Conservation (phyloP, 352 stramenopile species). For the Pythium sp. region DNA sequence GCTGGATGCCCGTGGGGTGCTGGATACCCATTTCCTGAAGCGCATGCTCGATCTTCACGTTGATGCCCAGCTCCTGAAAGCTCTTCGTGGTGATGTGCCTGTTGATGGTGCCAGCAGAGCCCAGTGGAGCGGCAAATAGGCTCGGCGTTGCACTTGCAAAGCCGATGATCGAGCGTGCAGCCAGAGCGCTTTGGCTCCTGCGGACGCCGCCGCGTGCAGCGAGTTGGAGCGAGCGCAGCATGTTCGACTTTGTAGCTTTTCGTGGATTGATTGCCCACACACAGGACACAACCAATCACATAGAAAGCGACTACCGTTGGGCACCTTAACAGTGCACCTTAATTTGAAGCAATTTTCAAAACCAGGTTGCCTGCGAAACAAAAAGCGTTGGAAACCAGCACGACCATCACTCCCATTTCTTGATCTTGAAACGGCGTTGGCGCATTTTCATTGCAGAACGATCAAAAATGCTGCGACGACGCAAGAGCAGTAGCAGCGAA, state of each 20-base stretch:
- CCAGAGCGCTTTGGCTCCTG: background rate
- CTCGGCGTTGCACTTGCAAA: too few species aligned
- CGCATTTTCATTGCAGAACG: background rate
- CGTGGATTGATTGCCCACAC: background rate
- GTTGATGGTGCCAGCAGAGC: background rate
- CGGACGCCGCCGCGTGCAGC: slow-evolving; percentile 2
- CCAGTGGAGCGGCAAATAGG: background rate
- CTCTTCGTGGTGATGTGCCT: slow-evolving; percentile 7
- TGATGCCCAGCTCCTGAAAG: slow-evolving; percentile 46
- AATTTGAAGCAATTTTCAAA: background rate
- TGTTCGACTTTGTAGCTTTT: background rate
- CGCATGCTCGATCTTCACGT: slow-evolving; percentile 33
- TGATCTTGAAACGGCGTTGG: slow-evolving; percentile 2
- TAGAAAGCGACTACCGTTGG: background rate
- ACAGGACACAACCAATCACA: background rate
- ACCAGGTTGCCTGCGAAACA: background rate
- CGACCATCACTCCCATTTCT: background rate
- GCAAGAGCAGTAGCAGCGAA: slow-evolving; percentile 4
- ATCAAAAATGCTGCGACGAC: background rate
- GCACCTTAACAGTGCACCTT: background rate
- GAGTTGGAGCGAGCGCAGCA: slow-evolving; percentile 10
- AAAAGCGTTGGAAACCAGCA: background rate
- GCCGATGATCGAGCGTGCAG: background rate
- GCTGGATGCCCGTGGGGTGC: slow-evolving; percentile 49
- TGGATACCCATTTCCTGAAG: slow-evolving; percentile 50